Evolutionary conservation across 306 rosid species (phyloP), one percentile per base, ranked within the genome.

Genomic region (barrel medic (Medicago truncatula)): DNA sequence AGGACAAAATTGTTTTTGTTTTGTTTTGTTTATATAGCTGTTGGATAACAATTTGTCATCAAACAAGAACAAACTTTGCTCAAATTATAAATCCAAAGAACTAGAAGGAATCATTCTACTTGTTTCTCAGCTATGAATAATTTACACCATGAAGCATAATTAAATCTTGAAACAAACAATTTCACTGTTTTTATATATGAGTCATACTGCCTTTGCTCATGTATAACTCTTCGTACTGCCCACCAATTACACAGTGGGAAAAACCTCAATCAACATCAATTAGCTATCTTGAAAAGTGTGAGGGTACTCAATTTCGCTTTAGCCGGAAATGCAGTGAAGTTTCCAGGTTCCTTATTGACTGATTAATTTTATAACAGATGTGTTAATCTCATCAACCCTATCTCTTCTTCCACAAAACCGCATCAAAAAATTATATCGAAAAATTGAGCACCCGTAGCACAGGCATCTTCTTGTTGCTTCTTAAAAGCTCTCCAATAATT

Each of bases 271-370:
- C 81, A 46, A 75, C 57, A 54, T 76, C 77, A 73, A 76, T 77
- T 76, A 83, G 76, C 86, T 78, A 80, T 76, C 87, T 73, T 82
- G 75, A 75, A 82, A 76, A 82, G 76, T 57, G 71, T 23, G 75
- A 71, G 79, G 76, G 79, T 58, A 65, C 81, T 71, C 96, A 49
- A 89, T 50, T 80, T 81, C 74, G 64, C 82, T 81, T 82, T 81
- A 70, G 70, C 76, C 65, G 76, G 76, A 77, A 83, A 80, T 23
- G 77, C 75, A 73, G 77, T 70, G 60, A 83, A 80, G 73, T 83
- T 78, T 80, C 80, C 70, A 74, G 73, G 85, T 82, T 74, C 85
- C 82, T 74, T 86, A 86, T 88, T 84, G 85, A 85, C 89, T 86
- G 82, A 83, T 82, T 83, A 84, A 83, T 75, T 86, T 82, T 83